phyloP scores from a whole-genome alignment of 345 rosid species.

The Aurinia saxatilis region DNA sequence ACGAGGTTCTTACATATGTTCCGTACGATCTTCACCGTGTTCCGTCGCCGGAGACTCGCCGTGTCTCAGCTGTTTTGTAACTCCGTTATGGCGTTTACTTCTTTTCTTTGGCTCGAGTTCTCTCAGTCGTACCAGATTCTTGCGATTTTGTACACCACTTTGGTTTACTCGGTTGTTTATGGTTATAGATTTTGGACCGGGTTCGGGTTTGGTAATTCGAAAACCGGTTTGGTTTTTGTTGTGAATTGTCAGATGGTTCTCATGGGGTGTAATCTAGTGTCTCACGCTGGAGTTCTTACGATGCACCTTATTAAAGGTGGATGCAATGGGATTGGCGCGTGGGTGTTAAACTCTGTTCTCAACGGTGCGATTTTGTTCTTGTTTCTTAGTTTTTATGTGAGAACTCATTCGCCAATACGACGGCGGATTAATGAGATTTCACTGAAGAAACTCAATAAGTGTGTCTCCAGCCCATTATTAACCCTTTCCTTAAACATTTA shows the following conservation, averaged over 20 bases:
- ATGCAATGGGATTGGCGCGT: conserved; percentile 74
- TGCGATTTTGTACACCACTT: conserved; percentile 67
- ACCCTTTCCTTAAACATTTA: too few species aligned
- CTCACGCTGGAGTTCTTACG: conserved; percentile 61
- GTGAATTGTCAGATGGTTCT: conserved; percentile 51
- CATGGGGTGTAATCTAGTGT: conserved; percentile 51
- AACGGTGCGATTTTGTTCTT: conserved; percentile 51
- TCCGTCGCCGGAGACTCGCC: conserved; percentile 43
- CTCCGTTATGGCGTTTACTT: conserved; percentile 50
- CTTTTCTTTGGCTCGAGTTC: conserved; percentile 83
- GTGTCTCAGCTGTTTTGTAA: conserved; percentile 58
- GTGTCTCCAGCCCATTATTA: too few species aligned
- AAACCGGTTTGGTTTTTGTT: conserved; percentile 45
- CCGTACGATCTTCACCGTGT: conserved; percentile 53
- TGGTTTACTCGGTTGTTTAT: conserved; percentile 59
- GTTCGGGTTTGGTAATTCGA: too few species aligned
- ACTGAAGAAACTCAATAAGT: too few species aligned
- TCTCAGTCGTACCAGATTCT: conserved; percentile 85
- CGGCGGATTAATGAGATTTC: background rate
- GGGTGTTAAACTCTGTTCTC: conserved; percentile 56
- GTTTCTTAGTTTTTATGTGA: conserved; percentile 52
- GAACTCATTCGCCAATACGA: conserved; percentile 15
- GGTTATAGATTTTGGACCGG: conserved; percentile 72
- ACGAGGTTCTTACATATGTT: conserved; percentile 74
- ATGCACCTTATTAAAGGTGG: conserved; percentile 68